Evolutionary conservation across 75 land plant genomes (phyloP), one percentile per base, ranked within the genome.

Genomic region (Pinus tabuliformis): DNA sequence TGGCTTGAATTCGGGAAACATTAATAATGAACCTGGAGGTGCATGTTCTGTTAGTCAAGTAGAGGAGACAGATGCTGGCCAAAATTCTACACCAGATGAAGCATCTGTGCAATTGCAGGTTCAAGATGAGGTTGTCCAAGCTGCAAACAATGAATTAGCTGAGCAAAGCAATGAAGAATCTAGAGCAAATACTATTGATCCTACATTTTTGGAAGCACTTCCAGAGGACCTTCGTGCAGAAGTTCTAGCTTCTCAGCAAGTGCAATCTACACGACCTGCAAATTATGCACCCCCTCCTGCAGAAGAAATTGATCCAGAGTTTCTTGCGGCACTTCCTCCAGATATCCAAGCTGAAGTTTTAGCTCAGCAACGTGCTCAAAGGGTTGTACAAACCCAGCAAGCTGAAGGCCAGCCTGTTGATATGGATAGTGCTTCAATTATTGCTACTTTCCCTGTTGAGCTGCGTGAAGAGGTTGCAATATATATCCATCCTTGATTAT

Each of bases 371-470:
- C 81, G 85, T 70, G 96, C 91, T 8, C 99, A 97, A 78, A 87
- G 99, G 62, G 62, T 81, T 30, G 74, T 75, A 3, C 91, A 81
- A 70, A 75, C 83, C 26, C 91, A 92, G 30, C 84, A 89, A 66
- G 75, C 91, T n/a, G 94, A 92, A 83, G 95, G 98, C 15, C 98
- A 88, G 57, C 94, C 99, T 45, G 99, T 94, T 66, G 99, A 97
- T 75, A 97, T 97, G 99, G 99, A 97, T 73, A 92, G 90, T 91
- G 99, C 93, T 30, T 97, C 99, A 4, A 97, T 97, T 26, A 95
- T 97, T 79, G 99, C 99, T 22, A 97, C 99, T 11, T 92, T 97
- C 70, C 99, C 99, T 58, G 88, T 93, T 79, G 99, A 97, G 59
- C 76, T 97, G 59, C 93, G 99, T 57, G 98, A 97, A 85, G 99